phyloP scores from a whole-genome alignment of 1,284 basidiomycete species.

The Naganishia albida region DNA sequence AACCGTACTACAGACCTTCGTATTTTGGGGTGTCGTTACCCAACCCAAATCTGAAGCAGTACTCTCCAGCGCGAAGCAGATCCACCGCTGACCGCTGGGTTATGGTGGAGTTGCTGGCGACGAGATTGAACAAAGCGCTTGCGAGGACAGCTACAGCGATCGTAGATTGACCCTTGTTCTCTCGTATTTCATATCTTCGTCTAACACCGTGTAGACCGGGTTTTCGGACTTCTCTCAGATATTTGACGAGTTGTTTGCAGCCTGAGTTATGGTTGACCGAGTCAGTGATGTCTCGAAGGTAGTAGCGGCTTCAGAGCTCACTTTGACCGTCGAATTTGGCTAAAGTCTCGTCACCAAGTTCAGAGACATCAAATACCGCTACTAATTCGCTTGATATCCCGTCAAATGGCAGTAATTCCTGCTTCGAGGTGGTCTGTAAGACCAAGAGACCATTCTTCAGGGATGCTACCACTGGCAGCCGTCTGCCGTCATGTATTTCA shows the following conservation, averaged over 20 bases:
- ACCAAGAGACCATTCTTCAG: constrained; percentile 26
- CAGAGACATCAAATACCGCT: constrained; percentile 25
- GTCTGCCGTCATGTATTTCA: constrained; percentile 29
- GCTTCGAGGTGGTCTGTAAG: constrained; percentile 26
- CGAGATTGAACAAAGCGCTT: constrained; percentile 26
- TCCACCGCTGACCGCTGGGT: constrained; percentile 20
- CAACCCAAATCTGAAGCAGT: constrained; percentile 29
- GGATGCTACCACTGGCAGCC: constrained; percentile 13
- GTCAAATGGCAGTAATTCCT: constrained; percentile 28
- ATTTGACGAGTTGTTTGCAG: constrained; percentile 18
- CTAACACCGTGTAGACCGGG: background rate
- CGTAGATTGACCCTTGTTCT: constrained; percentile 24
- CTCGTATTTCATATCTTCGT: constrained; percentile 15
- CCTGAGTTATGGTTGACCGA: background rate
- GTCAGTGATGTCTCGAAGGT: background rate
- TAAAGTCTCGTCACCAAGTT: constrained; percentile 10
- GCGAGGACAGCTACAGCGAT: constrained; percentile 26
- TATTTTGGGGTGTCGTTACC: constrained; percentile 21
- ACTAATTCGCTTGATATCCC: constrained; percentile 28
- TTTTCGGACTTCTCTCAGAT: constrained; percentile 21
- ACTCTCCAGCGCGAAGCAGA: constrained; percentile 22
- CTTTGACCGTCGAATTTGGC: constrained; percentile 26
- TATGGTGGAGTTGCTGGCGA: constrained; percentile 20
- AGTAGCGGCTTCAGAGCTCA: background rate
- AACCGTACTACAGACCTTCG: constrained; percentile 19